phyloP scores from a whole-genome alignment of 352 stramenopile genomes.

The Globisporangium yorkense region DNA sequence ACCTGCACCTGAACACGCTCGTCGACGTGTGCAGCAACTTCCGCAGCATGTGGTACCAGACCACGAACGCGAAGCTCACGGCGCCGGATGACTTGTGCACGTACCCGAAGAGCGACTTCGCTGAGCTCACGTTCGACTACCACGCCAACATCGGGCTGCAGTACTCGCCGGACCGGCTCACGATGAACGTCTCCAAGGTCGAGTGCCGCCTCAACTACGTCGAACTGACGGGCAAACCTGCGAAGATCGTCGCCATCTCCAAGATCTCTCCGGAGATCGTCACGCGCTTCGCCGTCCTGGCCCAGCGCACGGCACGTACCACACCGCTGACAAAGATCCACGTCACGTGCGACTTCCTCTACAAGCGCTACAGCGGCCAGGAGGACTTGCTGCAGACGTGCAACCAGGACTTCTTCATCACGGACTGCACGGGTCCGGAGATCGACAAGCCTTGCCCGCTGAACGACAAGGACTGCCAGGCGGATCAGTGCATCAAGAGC shows the following conservation, averaged over 20 bases:
- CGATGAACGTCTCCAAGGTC: slow-evolving; percentile 36
- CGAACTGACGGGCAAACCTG: not conserved
- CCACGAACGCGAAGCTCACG: slow-evolving; percentile 21
- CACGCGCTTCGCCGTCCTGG: slow-evolving; percentile 39
- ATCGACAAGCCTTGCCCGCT: slow-evolving; percentile 27
- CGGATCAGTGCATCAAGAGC: slow-evolving; percentile 21
- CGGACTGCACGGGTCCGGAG: slow-evolving; percentile 43
- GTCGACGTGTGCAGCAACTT: slow-evolving; percentile 50
- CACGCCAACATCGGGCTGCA: slow-evolving; percentile 40
- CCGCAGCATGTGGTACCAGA: slow-evolving; percentile 65
- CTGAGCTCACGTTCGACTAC: slow-evolving; percentile 57
- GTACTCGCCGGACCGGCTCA: slow-evolving; percentile 25
- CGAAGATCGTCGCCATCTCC: slow-evolving; percentile 11
- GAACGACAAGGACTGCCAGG: slow-evolving; percentile 24
- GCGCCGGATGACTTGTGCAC: slow-evolving; percentile 32
- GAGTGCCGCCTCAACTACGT: slow-evolving; percentile 32
- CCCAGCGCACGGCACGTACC: slow-evolving; percentile 30
- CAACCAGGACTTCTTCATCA: slow-evolving; percentile 44
- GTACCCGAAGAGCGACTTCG: slow-evolving; percentile 51
- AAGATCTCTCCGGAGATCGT: slow-evolving; percentile 35
- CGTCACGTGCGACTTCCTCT: slow-evolving; percentile 52
- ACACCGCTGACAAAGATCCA: slow-evolving; percentile 32
- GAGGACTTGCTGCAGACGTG: slow-evolving; percentile 24
- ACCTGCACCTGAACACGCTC: slow-evolving; percentile 39
- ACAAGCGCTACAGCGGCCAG: slow-evolving; percentile 22